Evolutionary conservation across 2,329 filamentous ascomycete genomes (phyloP).

Genomic region (Thermothelomyces thermophilus): DNA sequence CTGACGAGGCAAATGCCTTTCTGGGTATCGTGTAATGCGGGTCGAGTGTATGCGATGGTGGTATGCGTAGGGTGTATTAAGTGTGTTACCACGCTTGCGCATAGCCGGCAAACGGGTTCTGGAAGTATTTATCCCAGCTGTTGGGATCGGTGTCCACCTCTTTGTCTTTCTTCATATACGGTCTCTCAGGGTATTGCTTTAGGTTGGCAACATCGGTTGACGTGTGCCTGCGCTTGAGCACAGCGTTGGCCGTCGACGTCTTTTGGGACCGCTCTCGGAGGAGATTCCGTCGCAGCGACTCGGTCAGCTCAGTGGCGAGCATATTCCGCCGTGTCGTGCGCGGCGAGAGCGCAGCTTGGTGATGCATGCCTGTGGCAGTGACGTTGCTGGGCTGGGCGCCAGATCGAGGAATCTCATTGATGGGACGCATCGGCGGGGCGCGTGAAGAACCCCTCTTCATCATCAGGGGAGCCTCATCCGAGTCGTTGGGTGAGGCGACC

Average conservation of each 20-base stretch:
- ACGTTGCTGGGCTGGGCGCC: constrained; percentile 70
- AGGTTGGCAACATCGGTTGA: constrained; percentile 87
- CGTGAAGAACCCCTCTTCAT: constrained; percentile 55
- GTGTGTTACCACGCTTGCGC: constrained; percentile 70
- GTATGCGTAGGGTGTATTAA: constrained; percentile 3
- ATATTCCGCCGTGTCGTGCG: constrained; percentile 91
- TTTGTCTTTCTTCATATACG: constrained; percentile 46
- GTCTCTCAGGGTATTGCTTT: constrained; percentile 67
- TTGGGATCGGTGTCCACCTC: constrained; percentile 58
- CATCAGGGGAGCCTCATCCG: constrained; percentile 55
- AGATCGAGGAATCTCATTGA: constrained; percentile 60
- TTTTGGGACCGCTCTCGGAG: constrained; percentile 95
- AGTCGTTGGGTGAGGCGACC: constrained; percentile 49
- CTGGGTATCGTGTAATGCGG: constrained; percentile 21
- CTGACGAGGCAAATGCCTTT: constrained; percentile 15
- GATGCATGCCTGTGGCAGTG: constrained; percentile 55
- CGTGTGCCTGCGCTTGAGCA: constrained; percentile 83
- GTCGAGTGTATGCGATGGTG: neutral
- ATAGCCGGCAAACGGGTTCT: constrained; percentile 71
- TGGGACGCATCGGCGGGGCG: constrained; percentile 43
- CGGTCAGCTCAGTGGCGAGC: constrained; percentile 89
- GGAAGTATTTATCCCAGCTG: constrained; percentile 82
- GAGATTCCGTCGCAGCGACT: constrained; percentile 83
- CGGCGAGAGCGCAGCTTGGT: constrained; percentile 76
- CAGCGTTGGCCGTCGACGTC: constrained; percentile 79